Conservation (phyloP, 2,329 filamentous ascomycete genomes). For the Chalara sp. region DNA sequence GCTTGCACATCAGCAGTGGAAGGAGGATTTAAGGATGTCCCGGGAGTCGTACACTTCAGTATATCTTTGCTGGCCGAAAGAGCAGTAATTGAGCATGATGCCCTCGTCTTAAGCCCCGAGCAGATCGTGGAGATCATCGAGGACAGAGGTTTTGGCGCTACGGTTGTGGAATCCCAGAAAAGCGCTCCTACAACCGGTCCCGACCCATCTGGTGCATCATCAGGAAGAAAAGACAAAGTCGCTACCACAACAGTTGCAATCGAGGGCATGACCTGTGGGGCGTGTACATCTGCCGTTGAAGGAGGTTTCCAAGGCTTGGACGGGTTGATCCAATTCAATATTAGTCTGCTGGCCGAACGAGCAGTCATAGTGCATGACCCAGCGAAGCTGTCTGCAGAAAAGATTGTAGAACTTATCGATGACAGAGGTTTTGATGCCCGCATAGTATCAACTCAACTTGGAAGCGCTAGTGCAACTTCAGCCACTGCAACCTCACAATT, state of each 20-base stretch:
- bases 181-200: conserved; percentile 30
- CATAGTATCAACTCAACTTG: conserved; percentile 68
- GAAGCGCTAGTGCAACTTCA: conserved; percentile 46
- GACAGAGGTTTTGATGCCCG: conserved; percentile 84
- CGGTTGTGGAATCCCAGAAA: conserved; percentile 64
- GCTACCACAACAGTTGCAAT: conserved; percentile 81
- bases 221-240: conserved; percentile 28
- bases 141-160: conserved; percentile 74
- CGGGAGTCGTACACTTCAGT: conserved; percentile 68
- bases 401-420: conserved; percentile 78
- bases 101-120: conserved; percentile 42
- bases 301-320: conserved; percentile 70
- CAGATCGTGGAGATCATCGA: conserved; percentile 53
- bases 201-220: conserved; percentile 23
- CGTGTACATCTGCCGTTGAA: conserved; percentile 89
- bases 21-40: conserved; percentile 67
- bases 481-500: conserved; percentile 62
- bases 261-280: conserved; percentile 95
- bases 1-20: conserved; percentile 85
- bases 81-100: conserved; percentile 78
- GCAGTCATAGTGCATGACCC: conserved; percentile 83
- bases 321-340: conserved; percentile 84
- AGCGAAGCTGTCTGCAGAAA: conserved; percentile 59
- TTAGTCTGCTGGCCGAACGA: conserved; percentile 87
- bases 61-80: conserved; percentile 80